Percentiles rank a stretch among this genome's conserved stretches.
Conservation (phyloP, 352 stramenopile species). For the Phytophthora syringae region DNA sequence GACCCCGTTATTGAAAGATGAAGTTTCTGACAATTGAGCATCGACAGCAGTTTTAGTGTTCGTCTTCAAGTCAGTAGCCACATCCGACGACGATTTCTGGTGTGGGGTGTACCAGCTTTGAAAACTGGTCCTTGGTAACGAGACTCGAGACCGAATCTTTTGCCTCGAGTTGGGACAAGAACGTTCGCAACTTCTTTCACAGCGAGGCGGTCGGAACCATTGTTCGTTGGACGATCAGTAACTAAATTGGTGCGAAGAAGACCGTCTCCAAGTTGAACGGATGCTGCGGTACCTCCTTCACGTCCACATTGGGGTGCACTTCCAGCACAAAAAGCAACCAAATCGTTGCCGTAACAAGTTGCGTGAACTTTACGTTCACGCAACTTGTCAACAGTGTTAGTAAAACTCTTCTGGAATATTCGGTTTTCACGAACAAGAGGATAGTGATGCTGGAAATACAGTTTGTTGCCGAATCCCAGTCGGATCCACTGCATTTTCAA, state of each 20-base stretch:
- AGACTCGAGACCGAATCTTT: constrained; percentile 1
- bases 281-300: background rate
- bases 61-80: background rate
- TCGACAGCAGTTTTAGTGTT: constrained; percentile 1
- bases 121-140: no score
- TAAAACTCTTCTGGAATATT: no score
- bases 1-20: constrained; percentile 1
- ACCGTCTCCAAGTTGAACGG: background rate
- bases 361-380: no score
- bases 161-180: background rate
- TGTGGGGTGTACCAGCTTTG: no score
- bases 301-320: background rate
- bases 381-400: background rate
- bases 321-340: constrained; percentile 7
- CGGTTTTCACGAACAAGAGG: no score
- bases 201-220: constrained; percentile 5
- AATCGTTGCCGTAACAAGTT: background rate
- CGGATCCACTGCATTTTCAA: no score
- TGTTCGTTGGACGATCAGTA: background rate
- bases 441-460: no score
- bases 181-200: background rate
- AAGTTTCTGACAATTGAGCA: constrained; percentile 6
- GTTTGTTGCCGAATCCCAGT: no score
- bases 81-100: constrained; percentile 2
- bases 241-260: background rate